Evolutionary conservation across 768 basidiomycete species (phyloP).

Genomic region (Suillus alpinus): DNA sequence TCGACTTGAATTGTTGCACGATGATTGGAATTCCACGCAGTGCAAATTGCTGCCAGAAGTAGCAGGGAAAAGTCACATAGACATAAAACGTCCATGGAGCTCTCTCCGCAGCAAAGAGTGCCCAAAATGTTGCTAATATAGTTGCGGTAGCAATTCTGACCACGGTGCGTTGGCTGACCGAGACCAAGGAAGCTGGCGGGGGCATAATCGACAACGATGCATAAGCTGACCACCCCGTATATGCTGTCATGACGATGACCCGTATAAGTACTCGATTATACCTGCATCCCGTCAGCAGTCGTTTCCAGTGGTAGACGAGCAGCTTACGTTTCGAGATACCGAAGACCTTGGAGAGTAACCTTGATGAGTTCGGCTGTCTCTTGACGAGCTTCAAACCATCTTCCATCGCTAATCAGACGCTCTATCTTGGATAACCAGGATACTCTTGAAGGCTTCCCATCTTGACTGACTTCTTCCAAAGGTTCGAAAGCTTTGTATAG

Average conservation of each 20-base stretch:
- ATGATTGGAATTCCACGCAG: slow-evolving; percentile 21
- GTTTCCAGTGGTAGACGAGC: not conserved
- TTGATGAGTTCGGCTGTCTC: slow-evolving; percentile 52
- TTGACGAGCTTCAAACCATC: slow-evolving; percentile 50
- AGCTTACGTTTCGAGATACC: slow-evolving; percentile 67
- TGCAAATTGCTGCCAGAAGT: slow-evolving; percentile 66
- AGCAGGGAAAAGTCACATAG: slow-evolving; percentile 72
- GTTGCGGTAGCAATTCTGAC: slow-evolving; percentile 28
- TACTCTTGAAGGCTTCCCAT: slow-evolving; percentile 34
- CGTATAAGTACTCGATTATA: slow-evolving; percentile 78
- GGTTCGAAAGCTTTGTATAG: slow-evolving; percentile 60
- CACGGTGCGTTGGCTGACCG: slow-evolving; percentile 7
- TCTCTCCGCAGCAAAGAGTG: slow-evolving; percentile 56
- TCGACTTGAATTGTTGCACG: slow-evolving; percentile 1
- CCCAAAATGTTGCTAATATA: slow-evolving; percentile 38
- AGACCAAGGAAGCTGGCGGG: not conserved
- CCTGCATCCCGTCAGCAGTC: slow-evolving; percentile 25
- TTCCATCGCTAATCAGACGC: slow-evolving; percentile 35
- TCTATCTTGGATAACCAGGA: slow-evolving; percentile 42
- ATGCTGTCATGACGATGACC: slow-evolving; percentile 65
- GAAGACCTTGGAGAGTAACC: slow-evolving; percentile 55
- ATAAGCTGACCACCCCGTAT: slow-evolving; percentile 77
- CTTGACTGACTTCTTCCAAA: slow-evolving; percentile 36
- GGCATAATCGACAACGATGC: slow-evolving; percentile 57
- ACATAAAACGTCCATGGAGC: slow-evolving; percentile 73